Evolutionary conservation across 2,329 filamentous ascomycete genomes (phyloP).

Genomic region (Thielaviopsis euricoi): DNA sequence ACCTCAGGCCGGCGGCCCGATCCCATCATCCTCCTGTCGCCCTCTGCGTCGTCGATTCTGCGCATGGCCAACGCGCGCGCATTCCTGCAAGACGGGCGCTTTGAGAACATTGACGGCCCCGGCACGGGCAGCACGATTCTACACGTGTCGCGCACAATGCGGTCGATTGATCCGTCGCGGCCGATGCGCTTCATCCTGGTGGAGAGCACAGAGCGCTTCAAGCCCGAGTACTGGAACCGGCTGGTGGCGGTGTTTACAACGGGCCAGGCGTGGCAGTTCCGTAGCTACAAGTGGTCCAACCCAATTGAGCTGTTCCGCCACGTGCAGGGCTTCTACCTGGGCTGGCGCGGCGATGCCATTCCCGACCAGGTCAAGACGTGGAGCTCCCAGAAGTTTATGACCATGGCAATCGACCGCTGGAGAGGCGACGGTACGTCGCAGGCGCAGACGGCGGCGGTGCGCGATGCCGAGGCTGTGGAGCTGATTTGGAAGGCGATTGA

Average conservation of each 20-base stretch:
- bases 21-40: slow-evolving; percentile 92
- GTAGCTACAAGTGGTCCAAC: slow-evolving; percentile 89
- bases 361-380: slow-evolving; percentile 67
- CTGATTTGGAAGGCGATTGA: slow-evolving; percentile 83
- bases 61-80: slow-evolving; percentile 92
- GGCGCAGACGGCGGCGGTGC: slow-evolving; percentile 46
- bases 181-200: slow-evolving; percentile 90
- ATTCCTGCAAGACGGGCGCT: slow-evolving; percentile 76
- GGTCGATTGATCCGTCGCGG: slow-evolving; percentile 49
- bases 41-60: slow-evolving; percentile 83
- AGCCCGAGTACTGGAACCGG: slow-evolving; percentile 92
- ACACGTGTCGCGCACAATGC: slow-evolving; percentile 65
- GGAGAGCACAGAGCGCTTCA: slow-evolving; percentile 85
- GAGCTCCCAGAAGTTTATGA: slow-evolving; percentile 62
- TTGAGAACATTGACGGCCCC: slow-evolving; percentile 57
- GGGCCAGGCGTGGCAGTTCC: slow-evolving; percentile 96
- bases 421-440: slow-evolving; percentile 25
- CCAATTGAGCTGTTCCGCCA: slow-evolving; percentile 81
- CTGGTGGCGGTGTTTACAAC: slow-evolving; percentile 96
- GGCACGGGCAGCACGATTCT: slow-evolving; percentile 61
- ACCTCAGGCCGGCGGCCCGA: slow-evolving; percentile 38
- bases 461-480: slow-evolving; percentile 87
- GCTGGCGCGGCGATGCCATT: slow-evolving; percentile 70
- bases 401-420: slow-evolving; percentile 73
- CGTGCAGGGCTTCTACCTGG: slow-evolving; percentile 73